phyloP scores from a whole-genome alignment of 2,329 filamentous ascomycete genomes.

The Alternaria infectoria region DNA sequence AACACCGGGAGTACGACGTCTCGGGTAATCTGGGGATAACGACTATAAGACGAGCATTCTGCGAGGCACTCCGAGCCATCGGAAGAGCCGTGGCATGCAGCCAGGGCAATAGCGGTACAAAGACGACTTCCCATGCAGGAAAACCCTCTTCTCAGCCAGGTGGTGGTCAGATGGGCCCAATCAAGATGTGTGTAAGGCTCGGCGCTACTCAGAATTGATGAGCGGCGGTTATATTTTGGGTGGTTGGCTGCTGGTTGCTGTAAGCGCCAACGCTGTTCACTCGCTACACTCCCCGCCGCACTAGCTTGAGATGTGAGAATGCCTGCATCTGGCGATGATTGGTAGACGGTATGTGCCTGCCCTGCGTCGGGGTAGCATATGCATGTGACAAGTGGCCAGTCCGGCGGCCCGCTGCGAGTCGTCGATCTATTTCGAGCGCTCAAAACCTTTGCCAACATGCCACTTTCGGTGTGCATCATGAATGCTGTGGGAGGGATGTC shows the following conservation, averaged over 20 bases:
- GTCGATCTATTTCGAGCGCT: conserved; percentile 43
- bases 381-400: conserved; percentile 38
- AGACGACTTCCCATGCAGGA: conserved; percentile 40
- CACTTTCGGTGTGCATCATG: conserved; percentile 12
- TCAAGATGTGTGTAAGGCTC: conserved; percentile 36
- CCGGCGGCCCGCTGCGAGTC: conserved; percentile 40
- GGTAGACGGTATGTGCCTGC: conserved; percentile 34
- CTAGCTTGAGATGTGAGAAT: conserved; percentile 20
- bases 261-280: conserved; percentile 45
- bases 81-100: conserved; percentile 21
- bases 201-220: conserved; percentile 40
- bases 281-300: conserved; percentile 37
- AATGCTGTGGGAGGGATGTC: conserved; percentile 23
- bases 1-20: conserved; percentile 21
- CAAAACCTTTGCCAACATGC: conserved; percentile 13
- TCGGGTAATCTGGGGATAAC: conserved; percentile 42
- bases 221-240: conserved; percentile 45
- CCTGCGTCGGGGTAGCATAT: conserved; percentile 35
- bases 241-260: conserved; percentile 40
- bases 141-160: conserved; percentile 31
- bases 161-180: conserved; percentile 38
- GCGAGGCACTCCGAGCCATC: conserved; percentile 1
- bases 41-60: conserved; percentile 39
- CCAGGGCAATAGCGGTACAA: conserved; percentile 43
- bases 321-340: conserved; percentile 30